Evolutionary conservation across 1,284 basidiomycete species (phyloP), one percentile per base, ranked within the genome.

Genomic region (Leccinum griseonigrum): DNA sequence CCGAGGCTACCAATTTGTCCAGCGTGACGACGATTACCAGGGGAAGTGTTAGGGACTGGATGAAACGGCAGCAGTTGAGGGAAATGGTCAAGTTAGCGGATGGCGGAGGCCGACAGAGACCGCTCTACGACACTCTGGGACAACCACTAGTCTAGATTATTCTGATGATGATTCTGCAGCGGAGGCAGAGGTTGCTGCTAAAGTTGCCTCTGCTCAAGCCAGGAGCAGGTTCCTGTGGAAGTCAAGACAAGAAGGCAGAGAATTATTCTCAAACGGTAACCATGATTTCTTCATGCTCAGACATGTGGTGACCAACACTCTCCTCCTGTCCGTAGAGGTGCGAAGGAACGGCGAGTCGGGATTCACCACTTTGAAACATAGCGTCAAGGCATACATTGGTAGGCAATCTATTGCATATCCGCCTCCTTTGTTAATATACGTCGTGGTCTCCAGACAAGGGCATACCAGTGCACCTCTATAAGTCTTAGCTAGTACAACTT

Each of bases 351-450:
- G 54, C 38, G 75, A 76, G 57, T 69, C 64, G 8, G 74, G 72
- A 52, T 64, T 74, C 14, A 63, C 6, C 29, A 70, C 72, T 22
- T 56, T 91, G 67, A 90, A 83, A 72, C 88, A 90, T 64, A 85
- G 83, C 60, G 79, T 92, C 64, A 88, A 83, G 71, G 78, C 82
- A 64, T 91, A 89, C 3, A 83, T 92, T 63, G 88, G 90, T 90
- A 66, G 46, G 80, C 69, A 43, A 28, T 50, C 52, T 31, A 13
- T 18, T 36, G 11, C 13, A 13, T 64, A 14, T 60, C 11, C n/a
- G 29, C 4, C 48, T n/a, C 8, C 7, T 18, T 36, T 10, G 10
- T 57, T 50, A 34, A 61, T 51, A 46, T 48, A 31, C 18, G 50
- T 38, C n/a, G 4, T 54, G 18, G 1, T 46, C 10, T 34, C 31